These are phyloP conservation scores for Besnoitia besnoiti DNA, from an alignment of 169 alveolate genomes.

Conservation along the genomic window DNA sequence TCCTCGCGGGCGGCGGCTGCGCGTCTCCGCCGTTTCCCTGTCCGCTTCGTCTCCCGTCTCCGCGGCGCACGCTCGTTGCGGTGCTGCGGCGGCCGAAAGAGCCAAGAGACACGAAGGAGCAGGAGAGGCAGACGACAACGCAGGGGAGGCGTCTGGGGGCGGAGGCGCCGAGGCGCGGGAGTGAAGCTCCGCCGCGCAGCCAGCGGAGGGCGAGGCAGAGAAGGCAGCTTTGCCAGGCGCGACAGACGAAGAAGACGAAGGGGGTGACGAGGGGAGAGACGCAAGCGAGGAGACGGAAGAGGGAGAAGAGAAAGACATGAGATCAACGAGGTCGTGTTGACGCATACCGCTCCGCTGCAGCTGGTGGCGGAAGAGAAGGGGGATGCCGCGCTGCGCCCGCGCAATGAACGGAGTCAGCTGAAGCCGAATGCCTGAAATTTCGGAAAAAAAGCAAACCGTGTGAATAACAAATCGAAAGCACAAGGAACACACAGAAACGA, in stretches of 20 bases:
- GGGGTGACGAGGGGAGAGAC: too few species aligned
- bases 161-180: not conserved
- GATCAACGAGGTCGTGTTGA: constrained; percentile 16
- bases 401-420: constrained; percentile 55
- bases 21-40: not conserved
- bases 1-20: too few species aligned
- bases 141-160: too few species aligned
- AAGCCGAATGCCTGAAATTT: not conserved
- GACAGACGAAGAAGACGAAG: too few species aligned
- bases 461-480: not conserved
- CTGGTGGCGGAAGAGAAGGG: constrained; percentile 52
- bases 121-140: not conserved
- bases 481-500: not conserved
- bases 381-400: constrained; percentile 42
- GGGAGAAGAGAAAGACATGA: not conserved
- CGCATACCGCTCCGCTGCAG: constrained; percentile 44
- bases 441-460: not conserved
- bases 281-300: not conserved
- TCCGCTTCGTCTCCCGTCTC: not conserved
- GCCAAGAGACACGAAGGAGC: not conserved
- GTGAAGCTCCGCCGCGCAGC: not conserved
- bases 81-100: not conserved
- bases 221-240: too few species aligned
- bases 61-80: not conserved
- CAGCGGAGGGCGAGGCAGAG: not conserved